Evolutionary conservation across 2,329 filamentous ascomycete genomes (phyloP), one percentile per base, ranked within the genome.

Genomic region (Colletotrichum incanum): DNA sequence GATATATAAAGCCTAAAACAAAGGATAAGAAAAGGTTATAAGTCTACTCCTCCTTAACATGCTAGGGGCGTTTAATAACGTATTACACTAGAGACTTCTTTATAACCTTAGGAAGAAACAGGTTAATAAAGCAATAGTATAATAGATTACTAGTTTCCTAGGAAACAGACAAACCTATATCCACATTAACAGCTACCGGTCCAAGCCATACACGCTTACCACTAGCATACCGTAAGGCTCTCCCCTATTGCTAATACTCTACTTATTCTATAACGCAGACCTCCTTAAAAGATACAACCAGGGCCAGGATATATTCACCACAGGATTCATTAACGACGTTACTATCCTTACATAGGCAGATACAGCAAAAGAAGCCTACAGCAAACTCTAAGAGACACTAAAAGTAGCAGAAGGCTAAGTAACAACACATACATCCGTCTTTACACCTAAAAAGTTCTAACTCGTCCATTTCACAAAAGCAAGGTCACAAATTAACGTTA

Each of bases 191-290:
- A 7, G 31, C 1, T 67, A 50, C n/a, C 23, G 4, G 23, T 41
- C 62, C 5, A 6, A 43, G 34, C 18, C 23, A 3, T 54, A 54
- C n/a, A 28, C 1, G 5, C 73, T 71, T 14, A 26, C 72, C 18
- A 76, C 67, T 5, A 75, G 76, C 5, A 77, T 78, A 9, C 74
- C 72, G 3, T 71, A 79, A 65, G 76, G 76, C 1, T 79, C 74
- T 1, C 74, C 70, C 5, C 37, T 78, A 1, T 78, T 73, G 1
- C 77, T 70, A 12, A 77, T 79, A 26, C 75, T 78, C 37, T 79
- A 75, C 66, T 71, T 78, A 5, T 73, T 79, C 56, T 80, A 77
- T 26, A 78, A 78, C 37, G 70, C 74, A 34, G 75, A 78, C 52
- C 67, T 79, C 1, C 67, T 79, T 3, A 72, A 78, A 50, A 52